These are phyloP conservation scores for Fusarium sp. DNA, from an alignment of 2,329 filamentous ascomycete genomes.

Conservation along the genomic window DNA sequence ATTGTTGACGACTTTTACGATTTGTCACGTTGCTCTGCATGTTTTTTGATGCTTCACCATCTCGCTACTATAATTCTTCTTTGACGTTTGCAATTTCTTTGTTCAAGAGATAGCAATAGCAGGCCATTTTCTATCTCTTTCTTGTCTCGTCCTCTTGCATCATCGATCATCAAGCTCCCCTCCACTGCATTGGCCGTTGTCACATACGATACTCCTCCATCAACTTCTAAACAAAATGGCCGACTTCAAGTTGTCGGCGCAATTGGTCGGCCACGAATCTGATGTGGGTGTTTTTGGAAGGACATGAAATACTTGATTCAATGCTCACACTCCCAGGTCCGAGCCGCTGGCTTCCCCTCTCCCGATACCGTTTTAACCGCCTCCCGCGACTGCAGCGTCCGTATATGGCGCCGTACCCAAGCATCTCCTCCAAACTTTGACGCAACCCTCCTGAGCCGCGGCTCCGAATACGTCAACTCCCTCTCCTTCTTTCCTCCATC, in stretches of 20 bases:
- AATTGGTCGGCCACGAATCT: slow-evolving; percentile 87
- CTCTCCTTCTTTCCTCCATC: slow-evolving; percentile 79
- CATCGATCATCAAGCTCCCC: slow-evolving; percentile 3
- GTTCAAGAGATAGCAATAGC: slow-evolving; percentile 27
- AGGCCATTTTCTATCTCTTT: slow-evolving; percentile 19
- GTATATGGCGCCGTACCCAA: slow-evolving; percentile 79
- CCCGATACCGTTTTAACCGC: slow-evolving; percentile 80
- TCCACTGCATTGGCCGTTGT: slow-evolving; percentile 23
- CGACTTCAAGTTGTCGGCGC: slow-evolving; percentile 93
- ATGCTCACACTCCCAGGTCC: slow-evolving; percentile 69
- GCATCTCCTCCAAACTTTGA: slow-evolving; percentile 76
- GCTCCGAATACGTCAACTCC: slow-evolving; percentile 87
- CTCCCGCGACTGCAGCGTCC: slow-evolving; percentile 90
- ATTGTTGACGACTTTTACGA: slow-evolving; percentile 34
- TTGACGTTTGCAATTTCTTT: slow-evolving; percentile 13
- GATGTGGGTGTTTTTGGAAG: slow-evolving; percentile 71
- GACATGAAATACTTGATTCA: not conserved
- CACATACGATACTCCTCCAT: slow-evolving; percentile 49
- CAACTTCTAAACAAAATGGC: slow-evolving; percentile 60
- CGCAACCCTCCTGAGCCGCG: slow-evolving; percentile 78
- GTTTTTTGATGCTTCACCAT: slow-evolving; percentile 12
- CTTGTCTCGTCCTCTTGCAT: slow-evolving; percentile 7
- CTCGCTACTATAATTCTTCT: not conserved
- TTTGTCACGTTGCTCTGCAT: slow-evolving; percentile 23
- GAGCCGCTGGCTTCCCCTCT: slow-evolving; percentile 81